These are phyloP conservation scores for Exophiala viscosa DNA, from an alignment of 2,329 filamentous ascomycete species.

Conservation along the genomic window DNA sequence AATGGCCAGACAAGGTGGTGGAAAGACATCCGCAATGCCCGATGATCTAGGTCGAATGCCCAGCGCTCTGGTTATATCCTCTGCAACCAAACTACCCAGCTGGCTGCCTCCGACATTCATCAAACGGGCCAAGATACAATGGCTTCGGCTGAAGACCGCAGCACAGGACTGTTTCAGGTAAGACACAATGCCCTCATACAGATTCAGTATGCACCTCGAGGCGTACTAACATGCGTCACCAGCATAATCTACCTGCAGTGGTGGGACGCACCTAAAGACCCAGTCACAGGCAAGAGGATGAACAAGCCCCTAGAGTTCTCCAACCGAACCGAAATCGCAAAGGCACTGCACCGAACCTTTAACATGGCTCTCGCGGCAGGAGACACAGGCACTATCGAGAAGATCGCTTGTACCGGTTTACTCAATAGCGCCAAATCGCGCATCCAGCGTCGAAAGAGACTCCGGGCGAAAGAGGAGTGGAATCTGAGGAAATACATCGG, in stretches of 20 bases:
- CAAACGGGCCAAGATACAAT: constrained; percentile 9
- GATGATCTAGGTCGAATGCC: constrained; percentile 23
- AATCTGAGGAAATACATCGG: constrained; percentile 16
- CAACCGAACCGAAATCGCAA: constrained; percentile 7
- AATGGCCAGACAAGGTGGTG: constrained; percentile 8
- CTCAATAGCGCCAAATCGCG: constrained; percentile 34
- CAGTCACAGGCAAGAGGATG: constrained; percentile 14
- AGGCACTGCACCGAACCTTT: constrained; percentile 43
- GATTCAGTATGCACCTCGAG: neutral
- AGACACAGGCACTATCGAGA: constrained; percentile 35
- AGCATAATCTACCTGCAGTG: constrained; percentile 20
- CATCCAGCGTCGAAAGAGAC: constrained; percentile 33
- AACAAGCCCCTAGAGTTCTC: constrained; percentile 12
- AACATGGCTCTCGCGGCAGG: constrained; percentile 45
- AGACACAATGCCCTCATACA: neutral
- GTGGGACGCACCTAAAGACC: constrained; percentile 15
- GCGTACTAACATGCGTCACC: constrained; percentile 3
- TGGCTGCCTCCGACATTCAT: constrained; percentile 3
- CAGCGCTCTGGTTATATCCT: constrained; percentile 13
- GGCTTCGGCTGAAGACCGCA: constrained; percentile 12
- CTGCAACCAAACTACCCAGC: constrained; percentile 8
- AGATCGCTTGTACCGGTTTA: constrained; percentile 40
- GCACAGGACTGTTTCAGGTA: constrained; percentile 14
- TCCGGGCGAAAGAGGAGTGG: constrained; percentile 10
- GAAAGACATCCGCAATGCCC: constrained; percentile 8